These are phyloP conservation scores for Lyophyllum atratum DNA, from an alignment of 768 basidiomycete genomes.

Conservation along the genomic window DNA sequence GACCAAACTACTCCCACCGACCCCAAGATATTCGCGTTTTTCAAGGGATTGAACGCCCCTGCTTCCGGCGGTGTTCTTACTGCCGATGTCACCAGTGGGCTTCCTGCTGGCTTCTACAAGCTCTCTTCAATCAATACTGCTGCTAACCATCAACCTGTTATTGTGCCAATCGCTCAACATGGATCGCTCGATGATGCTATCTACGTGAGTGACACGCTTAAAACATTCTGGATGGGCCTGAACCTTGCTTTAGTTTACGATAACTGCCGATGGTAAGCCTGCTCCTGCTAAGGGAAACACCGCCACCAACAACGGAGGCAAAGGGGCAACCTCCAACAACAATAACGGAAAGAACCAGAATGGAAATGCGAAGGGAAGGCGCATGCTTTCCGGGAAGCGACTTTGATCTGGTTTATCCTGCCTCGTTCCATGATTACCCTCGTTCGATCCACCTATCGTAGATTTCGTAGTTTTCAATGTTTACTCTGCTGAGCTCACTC, in stretches of 20 bases:
- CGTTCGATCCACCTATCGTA: background rate
- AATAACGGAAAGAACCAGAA: background rate
- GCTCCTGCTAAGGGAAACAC: background rate
- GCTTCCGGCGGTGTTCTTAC: constrained; percentile 51
- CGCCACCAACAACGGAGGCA: background rate
- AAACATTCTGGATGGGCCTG: background rate
- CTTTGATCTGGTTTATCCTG: background rate
- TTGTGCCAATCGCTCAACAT: constrained; percentile 62
- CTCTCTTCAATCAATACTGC: constrained; percentile 59
- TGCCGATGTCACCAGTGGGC: constrained; percentile 52
- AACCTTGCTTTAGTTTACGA: constrained; percentile 22
- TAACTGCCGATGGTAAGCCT: constrained; percentile 18
- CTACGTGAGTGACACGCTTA: constrained; percentile 42
- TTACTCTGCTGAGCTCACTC: background rate
- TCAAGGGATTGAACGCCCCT: constrained; percentile 52
- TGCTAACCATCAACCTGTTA: constrained; percentile 60
- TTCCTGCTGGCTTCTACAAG: constrained; percentile 61
- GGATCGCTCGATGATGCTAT: constrained; percentile 58
- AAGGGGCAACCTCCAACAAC: background rate
- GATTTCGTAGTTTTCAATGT: background rate
- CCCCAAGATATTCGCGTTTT: constrained; percentile 57
- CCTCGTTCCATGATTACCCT: background rate
- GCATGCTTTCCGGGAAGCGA: constrained; percentile 1
- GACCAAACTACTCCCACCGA: constrained; percentile 47
- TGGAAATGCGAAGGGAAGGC: background rate